Conservation (phyloP, 2,329 filamentous ascomycete genomes). For the Rhynchosporium secalis region DNA sequence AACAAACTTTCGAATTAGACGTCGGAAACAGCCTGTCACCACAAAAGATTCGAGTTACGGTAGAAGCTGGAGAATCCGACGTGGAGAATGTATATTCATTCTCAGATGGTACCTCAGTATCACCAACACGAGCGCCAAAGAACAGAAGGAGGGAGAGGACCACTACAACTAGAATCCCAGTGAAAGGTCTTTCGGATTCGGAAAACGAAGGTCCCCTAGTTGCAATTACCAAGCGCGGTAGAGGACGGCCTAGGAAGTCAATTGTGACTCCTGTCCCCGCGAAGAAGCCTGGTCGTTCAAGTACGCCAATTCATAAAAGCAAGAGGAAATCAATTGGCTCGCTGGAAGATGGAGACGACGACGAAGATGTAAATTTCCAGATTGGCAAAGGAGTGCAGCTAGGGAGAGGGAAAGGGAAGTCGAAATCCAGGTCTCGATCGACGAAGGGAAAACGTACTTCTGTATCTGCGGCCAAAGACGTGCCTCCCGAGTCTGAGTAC, state of each 20-base stretch:
- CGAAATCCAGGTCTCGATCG: conserved; percentile 35
- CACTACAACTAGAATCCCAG: conserved; percentile 38
- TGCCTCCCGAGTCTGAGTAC: conserved; percentile 17
- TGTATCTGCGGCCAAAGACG: conserved; percentile 23
- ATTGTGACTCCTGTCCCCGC: conserved; percentile 42
- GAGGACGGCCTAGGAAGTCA: conserved; percentile 47
- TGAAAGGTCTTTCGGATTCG: conserved; percentile 39
- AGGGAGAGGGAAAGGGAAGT: conserved; percentile 31
- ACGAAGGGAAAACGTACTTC: conserved; percentile 24
- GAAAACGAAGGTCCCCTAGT: conserved; percentile 32
- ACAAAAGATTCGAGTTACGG: conserved; percentile 41
- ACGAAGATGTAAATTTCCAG: conserved; percentile 30
- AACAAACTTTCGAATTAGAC: conserved; percentile 41
- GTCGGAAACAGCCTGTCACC: conserved; percentile 40
- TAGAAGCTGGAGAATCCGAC: conserved; percentile 39
- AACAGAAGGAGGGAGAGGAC: conserved; percentile 34
- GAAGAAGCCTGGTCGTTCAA: conserved; percentile 31
- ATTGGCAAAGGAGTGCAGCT: conserved; percentile 31
- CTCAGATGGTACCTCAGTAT: conserved; percentile 22
- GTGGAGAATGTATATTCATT: conserved; percentile 30
- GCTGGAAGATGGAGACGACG: conserved; percentile 33
- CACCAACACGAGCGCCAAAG: conserved; percentile 27
- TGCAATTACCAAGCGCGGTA: conserved; percentile 44
- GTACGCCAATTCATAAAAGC: conserved; percentile 31
- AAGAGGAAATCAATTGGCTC: conserved; percentile 34